Conservation (phyloP, 2,329 filamentous ascomycete species). For the Dendryphion nanum region DNA sequence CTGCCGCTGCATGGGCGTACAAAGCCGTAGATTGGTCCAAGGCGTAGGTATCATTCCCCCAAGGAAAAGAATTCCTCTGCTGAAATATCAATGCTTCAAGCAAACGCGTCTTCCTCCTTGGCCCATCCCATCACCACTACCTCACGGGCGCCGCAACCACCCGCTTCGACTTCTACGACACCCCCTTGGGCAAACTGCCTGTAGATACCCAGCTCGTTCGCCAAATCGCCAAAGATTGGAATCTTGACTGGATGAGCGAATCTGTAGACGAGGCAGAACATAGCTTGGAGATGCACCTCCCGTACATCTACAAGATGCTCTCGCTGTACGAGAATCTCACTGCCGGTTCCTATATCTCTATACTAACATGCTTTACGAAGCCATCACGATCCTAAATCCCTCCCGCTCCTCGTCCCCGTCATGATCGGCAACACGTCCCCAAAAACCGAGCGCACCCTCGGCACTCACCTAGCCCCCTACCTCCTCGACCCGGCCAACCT, state of each 20-base stretch:
- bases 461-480: constrained; percentile 72
- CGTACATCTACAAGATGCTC: constrained; percentile 82
- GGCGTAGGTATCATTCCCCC: constrained; percentile 54
- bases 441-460: constrained; percentile 65
- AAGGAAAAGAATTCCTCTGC: constrained; percentile 2
- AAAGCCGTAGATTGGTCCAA: constrained; percentile 78
- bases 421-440: constrained; percentile 75
- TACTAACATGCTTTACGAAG: constrained; percentile 26
- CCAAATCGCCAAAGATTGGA: constrained; percentile 36
- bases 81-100: constrained; percentile 42
- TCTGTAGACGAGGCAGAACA: constrained; percentile 78
- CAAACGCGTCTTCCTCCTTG: constrained; percentile 88
- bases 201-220: constrained; percentile 62
- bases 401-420: constrained; percentile 79
- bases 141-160: constrained; percentile 76
- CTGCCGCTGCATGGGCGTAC: constrained; percentile 93
- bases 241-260: constrained; percentile 55
- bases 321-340: no score
- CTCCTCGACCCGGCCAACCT: constrained; percentile 71
- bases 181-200: constrained; percentile 68
- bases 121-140: constrained; percentile 86
- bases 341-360: no score
- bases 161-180: constrained; percentile 67
- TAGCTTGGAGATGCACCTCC: constrained; percentile 94
- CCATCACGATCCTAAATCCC: constrained; percentile 48